Base-by-base conservation (phyloP, 2,329 filamentous ascomycete species). In the Aspergillus pseudoterreus region DNA sequence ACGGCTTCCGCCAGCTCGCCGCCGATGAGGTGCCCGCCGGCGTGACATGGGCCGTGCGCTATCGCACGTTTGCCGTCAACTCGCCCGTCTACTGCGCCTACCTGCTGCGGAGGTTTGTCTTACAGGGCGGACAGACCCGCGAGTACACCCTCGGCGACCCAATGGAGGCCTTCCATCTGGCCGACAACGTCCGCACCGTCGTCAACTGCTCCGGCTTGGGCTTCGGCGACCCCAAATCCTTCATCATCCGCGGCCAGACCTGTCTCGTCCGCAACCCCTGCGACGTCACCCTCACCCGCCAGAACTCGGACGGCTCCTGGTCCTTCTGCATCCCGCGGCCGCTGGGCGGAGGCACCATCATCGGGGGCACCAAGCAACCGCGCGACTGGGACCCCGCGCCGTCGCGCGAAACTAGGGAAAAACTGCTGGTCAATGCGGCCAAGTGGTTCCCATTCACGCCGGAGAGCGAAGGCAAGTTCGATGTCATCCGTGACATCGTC, bases 291-390 rank as follows among this genome's bases (percentile, higher is more conserved):
- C 73, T 87, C 17, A 87, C 85, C 2, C 75, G 80, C 22, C 82
- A 88, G 57, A 80, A 82, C 59, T 74, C 75, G 0, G 83, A 87
- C 62, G 84, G 84, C 0, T 77, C 73, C 8, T 86, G 83, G 82
- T 77, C 78, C 0, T 86, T 87, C 56, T 77, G 78, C 43, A 81
- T 87, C 5, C 83, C 84, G 1, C 77, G 85, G 2, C 79, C 78
- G 8, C 79, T 83, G 22, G 74, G 80, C 32, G 84, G 84, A 3
- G 84, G 84, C 2, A 87, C 84, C 0, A 74, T 87, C 36, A 79
- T 87, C 17, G 85, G 84, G 4, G 84, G 84, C 0, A 87, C 83
- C 9, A 86, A 85, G 63, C 79, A 86, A 61, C 74, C 77, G 1
- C 69, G 79, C 50, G 73, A 85, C 63, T 84, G 80, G 79, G 73